phyloP scores from a whole-genome alignment of 345 rosid species.

The Euclidium syriacum region DNA sequence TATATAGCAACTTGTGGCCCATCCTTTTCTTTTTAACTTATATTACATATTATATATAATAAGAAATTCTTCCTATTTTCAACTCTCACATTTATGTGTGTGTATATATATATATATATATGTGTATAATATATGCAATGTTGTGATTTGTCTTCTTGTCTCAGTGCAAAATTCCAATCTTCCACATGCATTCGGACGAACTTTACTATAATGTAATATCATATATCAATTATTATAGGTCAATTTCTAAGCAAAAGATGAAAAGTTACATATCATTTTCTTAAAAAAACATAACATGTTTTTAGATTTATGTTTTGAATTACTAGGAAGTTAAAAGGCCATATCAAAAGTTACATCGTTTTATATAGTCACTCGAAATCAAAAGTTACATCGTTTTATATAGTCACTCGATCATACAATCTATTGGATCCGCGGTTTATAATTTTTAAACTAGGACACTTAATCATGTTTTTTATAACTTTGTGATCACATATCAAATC shows the following conservation, averaged over 20 bases:
- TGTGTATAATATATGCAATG: neutral
- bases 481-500: no score
- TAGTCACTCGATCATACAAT: no score
- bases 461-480: no score
- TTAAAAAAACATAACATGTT: no score
- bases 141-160: constrained; percentile 10
- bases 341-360: no score
- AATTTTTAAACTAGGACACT: no score
- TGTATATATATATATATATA: neutral
- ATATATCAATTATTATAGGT: neutral
- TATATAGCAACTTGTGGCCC: constrained; percentile 45
- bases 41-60: neutral
- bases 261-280: no score
- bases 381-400: no score
- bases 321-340: no score
- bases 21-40: constrained; percentile 23
- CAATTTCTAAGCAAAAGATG: neutral
- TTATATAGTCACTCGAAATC: no score
- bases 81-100: constrained; percentile 5
- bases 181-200: constrained; percentile 7
- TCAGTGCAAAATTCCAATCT: constrained; percentile 11
- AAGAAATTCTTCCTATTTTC: constrained; percentile 17
- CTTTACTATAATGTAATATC: neutral
- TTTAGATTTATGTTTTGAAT: no score
- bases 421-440: no score